phyloP scores from a whole-genome alignment of 768 basidiomycete genomes.

The Suillus alpinus region DNA sequence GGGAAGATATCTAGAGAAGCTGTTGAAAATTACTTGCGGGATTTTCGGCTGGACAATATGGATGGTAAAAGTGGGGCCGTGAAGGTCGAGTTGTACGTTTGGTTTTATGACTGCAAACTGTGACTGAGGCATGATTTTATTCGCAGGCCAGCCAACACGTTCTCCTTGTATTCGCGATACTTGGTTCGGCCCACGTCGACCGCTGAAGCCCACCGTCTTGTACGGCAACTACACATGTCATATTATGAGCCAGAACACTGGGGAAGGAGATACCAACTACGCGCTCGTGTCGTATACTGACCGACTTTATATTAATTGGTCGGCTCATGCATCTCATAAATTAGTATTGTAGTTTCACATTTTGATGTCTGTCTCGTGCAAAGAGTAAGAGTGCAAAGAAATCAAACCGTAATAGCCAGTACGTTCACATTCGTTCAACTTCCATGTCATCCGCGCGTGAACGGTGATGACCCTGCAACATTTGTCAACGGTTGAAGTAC shows the following conservation, averaged over 20 bases:
- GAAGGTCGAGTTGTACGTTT: slow-evolving; percentile 44
- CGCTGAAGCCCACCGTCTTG: slow-evolving; percentile 69
- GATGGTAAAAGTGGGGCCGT: slow-evolving; percentile 43
- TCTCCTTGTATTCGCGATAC: slow-evolving; percentile 49
- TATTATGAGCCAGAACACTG: slow-evolving; percentile 36
- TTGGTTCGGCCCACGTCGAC: slow-evolving; percentile 52
- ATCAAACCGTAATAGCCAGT: slow-evolving; percentile 25
- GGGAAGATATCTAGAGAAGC: slow-evolving; percentile 36
- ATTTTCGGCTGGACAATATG: slow-evolving; percentile 41
- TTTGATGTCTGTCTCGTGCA: slow-evolving; percentile 7
- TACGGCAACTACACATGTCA: slow-evolving; percentile 61
- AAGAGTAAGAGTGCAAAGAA: slow-evolving; percentile 8
- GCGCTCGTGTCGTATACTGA: slow-evolving; percentile 52
- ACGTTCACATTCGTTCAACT: slow-evolving; percentile 63
- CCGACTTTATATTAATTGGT: background rate
- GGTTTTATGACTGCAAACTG: slow-evolving; percentile 6
- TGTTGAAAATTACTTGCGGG: slow-evolving; percentile 41
- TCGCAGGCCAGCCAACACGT: slow-evolving; percentile 35
- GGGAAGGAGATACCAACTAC: slow-evolving; percentile 41
- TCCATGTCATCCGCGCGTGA: slow-evolving; percentile 63
- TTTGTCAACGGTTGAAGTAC: slow-evolving; percentile 6
- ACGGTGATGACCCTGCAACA: slow-evolving; percentile 53
- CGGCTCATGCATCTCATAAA: background rate
- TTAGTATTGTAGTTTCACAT: slow-evolving; percentile 13
- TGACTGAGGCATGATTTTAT: slow-evolving; percentile 1